Conservation (phyloP, 2,329 filamentous ascomycete genomes). For the Coniochaeta hoffmannii region DNA sequence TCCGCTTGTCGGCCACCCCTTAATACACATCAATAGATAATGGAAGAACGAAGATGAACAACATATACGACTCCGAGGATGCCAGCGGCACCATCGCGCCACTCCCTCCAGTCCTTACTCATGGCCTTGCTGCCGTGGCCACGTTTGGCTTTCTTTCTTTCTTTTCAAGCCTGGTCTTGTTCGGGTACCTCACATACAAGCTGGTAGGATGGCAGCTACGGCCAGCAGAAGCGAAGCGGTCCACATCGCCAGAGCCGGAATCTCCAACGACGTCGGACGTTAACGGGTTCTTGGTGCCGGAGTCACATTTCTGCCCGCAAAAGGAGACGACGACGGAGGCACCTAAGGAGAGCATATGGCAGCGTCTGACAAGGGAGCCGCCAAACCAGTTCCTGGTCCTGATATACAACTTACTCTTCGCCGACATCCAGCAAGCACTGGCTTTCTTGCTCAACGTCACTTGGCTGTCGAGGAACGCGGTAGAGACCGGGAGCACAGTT, state of each 20-base stretch:
- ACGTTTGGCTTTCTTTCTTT: slow-evolving; percentile 29
- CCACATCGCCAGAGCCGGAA: slow-evolving; percentile 17
- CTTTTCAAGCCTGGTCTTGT: slow-evolving; percentile 22
- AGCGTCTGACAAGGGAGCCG: slow-evolving; percentile 23
- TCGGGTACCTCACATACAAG: slow-evolving; percentile 27
- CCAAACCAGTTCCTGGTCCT: slow-evolving; percentile 63
- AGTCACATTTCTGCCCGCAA: slow-evolving; percentile 14
- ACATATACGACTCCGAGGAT: slow-evolving; percentile 19
- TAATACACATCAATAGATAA: slow-evolving; percentile 1
- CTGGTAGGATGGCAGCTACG: slow-evolving; percentile 25
- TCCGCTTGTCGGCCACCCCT: not conserved
- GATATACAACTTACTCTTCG: slow-evolving; percentile 61
- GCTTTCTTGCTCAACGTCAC: slow-evolving; percentile 57
- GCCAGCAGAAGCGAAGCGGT: slow-evolving; percentile 7
- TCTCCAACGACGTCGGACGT: slow-evolving; percentile 28
- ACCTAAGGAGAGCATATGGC: slow-evolving; percentile 9
- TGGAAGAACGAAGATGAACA: slow-evolving; percentile 11
- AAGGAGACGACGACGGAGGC: slow-evolving; percentile 6
- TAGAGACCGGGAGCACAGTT: slow-evolving; percentile 43
- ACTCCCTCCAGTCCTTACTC: slow-evolving; percentile 23
- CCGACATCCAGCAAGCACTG: slow-evolving; percentile 58
- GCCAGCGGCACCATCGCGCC: slow-evolving; percentile 23
- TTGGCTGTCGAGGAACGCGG: slow-evolving; percentile 46
- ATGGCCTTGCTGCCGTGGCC: slow-evolving; percentile 29
- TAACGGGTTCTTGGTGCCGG: slow-evolving; percentile 21